These are phyloP conservation scores for Ambrosiella xylebori DNA, from an alignment of 2,329 filamentous ascomycete species.

Conservation along the genomic window DNA sequence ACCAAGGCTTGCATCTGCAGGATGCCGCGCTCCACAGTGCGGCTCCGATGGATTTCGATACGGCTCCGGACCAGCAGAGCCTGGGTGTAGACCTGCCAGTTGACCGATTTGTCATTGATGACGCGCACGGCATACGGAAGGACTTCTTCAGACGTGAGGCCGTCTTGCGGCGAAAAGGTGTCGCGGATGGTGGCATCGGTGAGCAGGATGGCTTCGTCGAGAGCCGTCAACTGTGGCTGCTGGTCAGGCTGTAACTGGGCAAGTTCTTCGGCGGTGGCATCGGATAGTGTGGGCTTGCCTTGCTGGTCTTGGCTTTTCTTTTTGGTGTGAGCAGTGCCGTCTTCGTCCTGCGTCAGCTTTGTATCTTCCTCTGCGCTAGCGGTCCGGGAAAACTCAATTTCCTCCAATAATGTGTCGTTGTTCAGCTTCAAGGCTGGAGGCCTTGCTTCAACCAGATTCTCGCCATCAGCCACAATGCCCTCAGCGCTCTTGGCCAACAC, in stretches of 20 bases:
- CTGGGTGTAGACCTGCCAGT: slow-evolving; percentile 97
- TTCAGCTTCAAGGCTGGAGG: slow-evolving; percentile 66
- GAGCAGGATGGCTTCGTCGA: slow-evolving; percentile 82
- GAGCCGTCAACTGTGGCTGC: slow-evolving; percentile 63
- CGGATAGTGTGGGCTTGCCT: not conserved
- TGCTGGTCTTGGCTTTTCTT: too few relatives aligned
- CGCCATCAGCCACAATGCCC: slow-evolving; percentile 15
- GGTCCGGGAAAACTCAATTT: slow-evolving; percentile 47
- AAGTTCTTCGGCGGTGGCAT: slow-evolving; percentile 26
- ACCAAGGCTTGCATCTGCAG: slow-evolving; percentile 89
- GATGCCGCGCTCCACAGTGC: slow-evolving; percentile 77
- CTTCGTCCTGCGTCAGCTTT: slow-evolving; percentile 24
- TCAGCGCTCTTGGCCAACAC: slow-evolving; percentile 65
- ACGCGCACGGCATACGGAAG: slow-evolving; percentile 81
- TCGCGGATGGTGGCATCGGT: slow-evolving; percentile 81
- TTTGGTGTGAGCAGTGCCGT: slow-evolving; percentile 36
- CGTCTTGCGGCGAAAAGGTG: slow-evolving; percentile 64
- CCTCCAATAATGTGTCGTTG: slow-evolving; percentile 82
- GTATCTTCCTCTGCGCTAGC: slow-evolving; percentile 28
- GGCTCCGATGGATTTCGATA: slow-evolving; percentile 72
- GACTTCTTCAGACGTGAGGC: slow-evolving; percentile 83
- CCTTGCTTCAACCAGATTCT: slow-evolving; percentile 17
- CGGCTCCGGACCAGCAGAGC: slow-evolving; percentile 76
- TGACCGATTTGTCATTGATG: slow-evolving; percentile 72
- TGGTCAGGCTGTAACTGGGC: slow-evolving; percentile 53